Evolutionary conservation across 2,329 filamentous ascomycete species (phyloP).

Genomic region (Lasiodiplodia sp.): DNA sequence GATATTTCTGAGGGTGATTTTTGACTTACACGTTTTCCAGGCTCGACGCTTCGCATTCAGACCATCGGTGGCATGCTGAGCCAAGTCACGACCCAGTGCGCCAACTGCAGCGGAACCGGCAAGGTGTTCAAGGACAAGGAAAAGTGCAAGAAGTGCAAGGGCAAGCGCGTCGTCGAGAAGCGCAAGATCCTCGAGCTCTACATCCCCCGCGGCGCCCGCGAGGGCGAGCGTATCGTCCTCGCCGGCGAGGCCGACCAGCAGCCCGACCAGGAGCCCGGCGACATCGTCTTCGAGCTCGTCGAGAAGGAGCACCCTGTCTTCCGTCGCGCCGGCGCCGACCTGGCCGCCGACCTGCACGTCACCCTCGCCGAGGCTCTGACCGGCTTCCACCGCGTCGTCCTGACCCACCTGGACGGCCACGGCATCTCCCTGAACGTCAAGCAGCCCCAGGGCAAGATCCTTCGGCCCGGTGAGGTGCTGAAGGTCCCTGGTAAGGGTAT

Average conservation of each 20-base stretch:
- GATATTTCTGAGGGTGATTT: not conserved
- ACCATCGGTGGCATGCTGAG: conserved; percentile 67
- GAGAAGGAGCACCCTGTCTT: conserved; percentile 85
- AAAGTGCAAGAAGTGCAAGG: conserved; percentile 98
- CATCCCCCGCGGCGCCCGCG: conserved; percentile 79
- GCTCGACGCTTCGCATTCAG: conserved; percentile 59
- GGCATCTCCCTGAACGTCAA: conserved; percentile 84
- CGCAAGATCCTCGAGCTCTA: conserved; percentile 97
- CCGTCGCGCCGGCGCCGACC: conserved; percentile 80
- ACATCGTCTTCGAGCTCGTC: conserved; percentile 87
- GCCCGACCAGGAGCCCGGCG: conserved; percentile 86
- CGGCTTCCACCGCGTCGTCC: conserved; percentile 87
- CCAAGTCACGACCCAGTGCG: conserved; percentile 75
- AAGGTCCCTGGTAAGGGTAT: conserved; percentile 92
- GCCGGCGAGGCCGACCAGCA: conserved; percentile 94
- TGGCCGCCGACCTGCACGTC: conserved; percentile 81
- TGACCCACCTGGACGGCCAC: conserved; percentile 92
- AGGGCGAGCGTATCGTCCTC: conserved; percentile 88
- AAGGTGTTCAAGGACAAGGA: conserved; percentile 94
- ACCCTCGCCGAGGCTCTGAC: conserved; percentile 83
- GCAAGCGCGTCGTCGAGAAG: conserved; percentile 82
- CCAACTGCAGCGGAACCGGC: conserved; percentile 84
- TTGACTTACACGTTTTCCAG: conserved; percentile 44
- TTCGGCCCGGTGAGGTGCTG: conserved; percentile 83
- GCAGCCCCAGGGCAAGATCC: conserved; percentile 73